Evolutionary conservation across 225 moss, liverwort and hornwort species (phyloP), one percentile per base, ranked within the genome.

Genomic region (Antitrichia curtipendula): DNA sequence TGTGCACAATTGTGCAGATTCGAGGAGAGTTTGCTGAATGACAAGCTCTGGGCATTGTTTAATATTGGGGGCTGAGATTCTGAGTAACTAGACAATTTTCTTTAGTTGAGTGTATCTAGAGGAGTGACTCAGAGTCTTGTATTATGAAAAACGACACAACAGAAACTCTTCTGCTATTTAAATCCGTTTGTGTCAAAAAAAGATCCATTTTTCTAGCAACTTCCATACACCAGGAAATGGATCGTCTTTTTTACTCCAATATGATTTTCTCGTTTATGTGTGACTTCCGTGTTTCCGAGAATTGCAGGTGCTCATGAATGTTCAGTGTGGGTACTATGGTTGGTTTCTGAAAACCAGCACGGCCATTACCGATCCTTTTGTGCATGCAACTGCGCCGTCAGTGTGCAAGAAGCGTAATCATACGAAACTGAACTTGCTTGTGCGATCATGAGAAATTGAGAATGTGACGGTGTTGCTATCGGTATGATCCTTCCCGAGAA

Each of bases 1-100:
- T 82, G 80, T 80, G 89, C 91, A 91, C 89, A 62, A 89, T 91
- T 90, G 90, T 92, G 90, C 91, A 82, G 49, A 88, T 56, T 86
- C 59, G 60, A 74, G 63, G 80, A 79, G 90, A 83, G 78, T 52
- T 90, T 85, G 63, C 82, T 86, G 86, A 84, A 63, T 57, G 75
- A 79, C 75, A 83, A 89, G 75, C 85, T 86, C 87, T 53, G 69
- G 85, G 83, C 86, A 85, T 92, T 90, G 86, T 87, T 90, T 86
- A 41, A 75, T 72, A 89, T 90, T 78, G 79, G 68, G 78, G 83
- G 68, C 87, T 89, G 87, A 89, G 90, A 89, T 90, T 85, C 87
- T 87, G 78, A 90, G 88, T 70, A 81, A 84, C 64, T 88, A 88
- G 88, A 88, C 86, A 90, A 83, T 92, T 92, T 91, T 90, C 63